Base-by-base conservation (phyloP, 2,329 filamentous ascomycete genomes). In the Dryadomyces quercus-mongolicae region DNA sequence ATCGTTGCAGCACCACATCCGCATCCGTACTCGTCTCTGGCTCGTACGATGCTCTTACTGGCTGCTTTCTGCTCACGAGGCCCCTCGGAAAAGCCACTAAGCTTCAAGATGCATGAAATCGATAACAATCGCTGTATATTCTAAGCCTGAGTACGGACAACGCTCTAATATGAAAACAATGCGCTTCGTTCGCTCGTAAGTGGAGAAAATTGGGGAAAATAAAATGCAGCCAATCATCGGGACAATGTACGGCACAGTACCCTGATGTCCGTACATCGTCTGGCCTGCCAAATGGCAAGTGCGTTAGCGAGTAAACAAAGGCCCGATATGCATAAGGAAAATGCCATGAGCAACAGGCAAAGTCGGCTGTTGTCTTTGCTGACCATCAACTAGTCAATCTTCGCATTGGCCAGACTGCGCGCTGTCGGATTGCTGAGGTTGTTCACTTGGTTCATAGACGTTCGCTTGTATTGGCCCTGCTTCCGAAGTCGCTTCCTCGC, bases 401-500 rank as follows among this genome's bases (percentile, higher is more conserved):
- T 88, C 20, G 87, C 87, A 62, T 77, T 82, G 56, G 83, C 82
- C 46, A 92, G 73, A 62, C 78, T 81, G 58, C 77, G 77, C 51
- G 82, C 78, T 52, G 75, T 77, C 12, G 86, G 85, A 56, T 84
- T 86, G 59, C 77, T 80, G 54, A 95, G 75, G 61, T 94, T 92
- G 68, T 95, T 95, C 58, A 88, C 84, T 59, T 93, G 80, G 56
- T 82, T 82, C 57, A 88, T 72, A 46, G 82, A 80, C 18, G 81
- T 77, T 57, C 81, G 80, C 68, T 85, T 86, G 67, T 86, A 86
- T 66, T 92, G 91, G 66, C 81, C 84, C 70, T 94, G 87, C 68
- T 95, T 95, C 50, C 87, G 78, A 46, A 96, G 75, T 55, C 88
- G 85, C 74, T 95, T 96, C 56, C 93, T 78, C 8, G 93, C 93